Evolutionary conservation across 1,284 basidiomycete species (phyloP).

Genomic region (Rhodofomes roseus): DNA sequence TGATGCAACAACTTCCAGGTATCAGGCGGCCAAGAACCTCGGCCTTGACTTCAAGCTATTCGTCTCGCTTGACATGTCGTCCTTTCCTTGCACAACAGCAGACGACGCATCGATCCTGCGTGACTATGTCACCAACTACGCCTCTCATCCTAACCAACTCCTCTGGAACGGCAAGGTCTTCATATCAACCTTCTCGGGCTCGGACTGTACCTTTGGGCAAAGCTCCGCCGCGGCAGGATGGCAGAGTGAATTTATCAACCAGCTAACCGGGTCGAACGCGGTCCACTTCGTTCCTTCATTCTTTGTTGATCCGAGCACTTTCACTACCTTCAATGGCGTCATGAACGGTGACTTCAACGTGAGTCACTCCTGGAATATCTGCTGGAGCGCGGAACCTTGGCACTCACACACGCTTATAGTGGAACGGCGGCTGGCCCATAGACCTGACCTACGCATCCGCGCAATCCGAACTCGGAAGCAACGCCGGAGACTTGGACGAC

Average conservation of each 20-base stretch:
- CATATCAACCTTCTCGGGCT: slow-evolving; percentile 49
- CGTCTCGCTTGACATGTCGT: slow-evolving; percentile 56
- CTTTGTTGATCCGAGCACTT: slow-evolving; percentile 53
- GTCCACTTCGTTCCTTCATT: slow-evolving; percentile 68
- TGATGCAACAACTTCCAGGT: neutral
- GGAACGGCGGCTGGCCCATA: slow-evolving; percentile 23
- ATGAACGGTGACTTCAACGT: slow-evolving; percentile 48
- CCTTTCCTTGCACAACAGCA: slow-evolving; percentile 34
- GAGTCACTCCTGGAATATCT: slow-evolving; percentile 23
- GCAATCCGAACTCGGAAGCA: neutral
- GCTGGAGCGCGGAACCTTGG: slow-evolving; percentile 33
- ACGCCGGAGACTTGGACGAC: neutral
- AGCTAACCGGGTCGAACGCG: slow-evolving; percentile 40
- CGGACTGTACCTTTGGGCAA: slow-evolving; percentile 50
- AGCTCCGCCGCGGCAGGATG: slow-evolving; percentile 47
- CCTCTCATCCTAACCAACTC: slow-evolving; percentile 40
- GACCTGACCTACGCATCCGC: neutral
- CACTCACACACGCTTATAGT: slow-evolving; percentile 35
- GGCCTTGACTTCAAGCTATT: slow-evolving; percentile 46
- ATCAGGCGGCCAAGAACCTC: slow-evolving; percentile 5
- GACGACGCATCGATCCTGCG: slow-evolving; percentile 33
- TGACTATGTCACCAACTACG: slow-evolving; percentile 39
- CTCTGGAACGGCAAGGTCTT: slow-evolving; percentile 38
- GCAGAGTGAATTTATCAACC: slow-evolving; percentile 50
- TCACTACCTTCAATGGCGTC: slow-evolving; percentile 42